phyloP scores from a whole-genome alignment of 352 stramenopile species.

The Pythium scleroteichum region DNA sequence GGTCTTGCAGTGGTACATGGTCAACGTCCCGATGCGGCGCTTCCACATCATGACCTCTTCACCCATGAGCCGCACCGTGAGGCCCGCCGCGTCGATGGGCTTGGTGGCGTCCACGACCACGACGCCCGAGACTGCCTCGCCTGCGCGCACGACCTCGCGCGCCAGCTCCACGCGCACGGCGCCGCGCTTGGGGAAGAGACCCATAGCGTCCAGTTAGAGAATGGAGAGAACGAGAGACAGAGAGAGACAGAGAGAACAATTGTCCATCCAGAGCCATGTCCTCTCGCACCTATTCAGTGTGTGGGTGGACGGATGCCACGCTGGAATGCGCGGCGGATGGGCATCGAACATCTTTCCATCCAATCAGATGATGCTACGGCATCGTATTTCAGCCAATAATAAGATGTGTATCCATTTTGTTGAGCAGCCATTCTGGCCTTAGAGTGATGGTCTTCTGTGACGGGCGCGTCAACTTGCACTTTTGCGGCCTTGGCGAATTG shows the following conservation, averaged over 20 bases:
- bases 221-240: not conserved
- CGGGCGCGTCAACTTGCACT: no score
- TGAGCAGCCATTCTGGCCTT: no score
- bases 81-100: not conserved
- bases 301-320: no score
- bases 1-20: not conserved
- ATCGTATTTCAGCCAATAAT: no score
- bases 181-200: not conserved
- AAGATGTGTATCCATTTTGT: no score
- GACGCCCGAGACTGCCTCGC: not conserved
- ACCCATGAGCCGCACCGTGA: conserved; percentile 1
- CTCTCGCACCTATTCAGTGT: no score
- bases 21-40: not conserved
- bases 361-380: no score
- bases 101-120: not conserved
- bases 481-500: no score
- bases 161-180: conserved; percentile 4
- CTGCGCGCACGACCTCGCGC: conserved; percentile 2
- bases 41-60: conserved; percentile 1
- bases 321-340: no score
- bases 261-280: no score
- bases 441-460: no score
- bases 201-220: not conserved
- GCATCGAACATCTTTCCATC: no score
- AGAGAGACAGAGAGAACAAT: not conserved